Evolutionary conservation across 2,329 filamentous ascomycete species (phyloP).

Genomic region (Talaromyces sp.): DNA sequence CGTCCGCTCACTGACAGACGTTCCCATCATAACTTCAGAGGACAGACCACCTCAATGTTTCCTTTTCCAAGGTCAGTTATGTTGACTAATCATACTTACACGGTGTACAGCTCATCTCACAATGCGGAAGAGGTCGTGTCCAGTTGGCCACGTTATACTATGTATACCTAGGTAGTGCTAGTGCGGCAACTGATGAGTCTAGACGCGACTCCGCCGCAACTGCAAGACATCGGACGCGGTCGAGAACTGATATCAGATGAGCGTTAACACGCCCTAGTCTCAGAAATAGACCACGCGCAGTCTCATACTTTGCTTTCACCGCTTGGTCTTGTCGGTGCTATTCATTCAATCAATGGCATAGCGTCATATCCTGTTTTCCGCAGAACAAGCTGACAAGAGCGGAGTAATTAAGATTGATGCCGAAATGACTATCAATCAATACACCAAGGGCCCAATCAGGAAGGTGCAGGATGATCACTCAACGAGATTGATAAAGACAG

Average conservation of each 20-base stretch:
- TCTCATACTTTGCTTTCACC: background rate
- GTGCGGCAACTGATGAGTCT: background rate
- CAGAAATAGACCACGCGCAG: background rate
- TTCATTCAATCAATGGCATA: background rate
- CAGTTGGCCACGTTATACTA: background rate
- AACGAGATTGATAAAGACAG: background rate
- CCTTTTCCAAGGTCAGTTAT: no score
- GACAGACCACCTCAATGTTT: background rate
- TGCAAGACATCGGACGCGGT: background rate
- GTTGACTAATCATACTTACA: no score
- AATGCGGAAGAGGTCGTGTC: background rate
- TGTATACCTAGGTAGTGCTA: no score
- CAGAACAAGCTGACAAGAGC: background rate
- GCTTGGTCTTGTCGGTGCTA: background rate
- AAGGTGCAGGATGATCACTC: background rate
- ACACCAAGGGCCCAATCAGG: background rate
- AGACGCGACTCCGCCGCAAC: background rate
- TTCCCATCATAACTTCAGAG: background rate
- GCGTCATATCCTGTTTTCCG: background rate
- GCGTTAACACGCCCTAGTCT: background rate
- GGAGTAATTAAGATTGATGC: background rate
- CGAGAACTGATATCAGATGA: background rate
- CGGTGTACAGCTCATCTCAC: background rate
- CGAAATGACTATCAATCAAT: background rate
- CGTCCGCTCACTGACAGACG: background rate